Conservation (phyloP, 441 rosid species). For the Viola pubescens region DNA sequence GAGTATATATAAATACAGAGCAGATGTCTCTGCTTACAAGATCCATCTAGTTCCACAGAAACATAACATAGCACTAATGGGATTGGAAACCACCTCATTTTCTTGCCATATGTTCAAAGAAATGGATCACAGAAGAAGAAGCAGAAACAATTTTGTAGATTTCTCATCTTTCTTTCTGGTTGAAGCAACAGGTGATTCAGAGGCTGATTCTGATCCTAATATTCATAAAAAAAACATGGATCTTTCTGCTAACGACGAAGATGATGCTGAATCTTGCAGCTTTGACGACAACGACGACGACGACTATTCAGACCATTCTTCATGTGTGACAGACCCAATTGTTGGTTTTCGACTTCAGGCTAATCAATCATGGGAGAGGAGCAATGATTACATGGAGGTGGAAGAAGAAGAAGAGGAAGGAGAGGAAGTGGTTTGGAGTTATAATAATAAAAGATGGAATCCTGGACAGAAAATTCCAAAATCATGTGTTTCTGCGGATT, state of each 20-base stretch:
- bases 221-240: background rate
- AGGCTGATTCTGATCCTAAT: conserved; percentile 23
- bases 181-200: conserved; percentile 82
- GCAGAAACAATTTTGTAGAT: conserved; percentile 20
- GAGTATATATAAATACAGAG: background rate
- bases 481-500: conserved; percentile 31
- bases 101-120: background rate
- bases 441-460: conserved; percentile 20
- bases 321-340: no score
- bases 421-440: conserved; percentile 25
- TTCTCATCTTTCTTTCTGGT: conserved; percentile 44
- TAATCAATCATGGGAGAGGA: no score
- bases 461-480: conserved; percentile 15
- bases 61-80: no score
- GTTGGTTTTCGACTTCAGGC: no score
- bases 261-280: conserved; percentile 64
- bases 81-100: background rate
- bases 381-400: background rate
- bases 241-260: conserved; percentile 23
- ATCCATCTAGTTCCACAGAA: background rate
- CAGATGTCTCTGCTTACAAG: background rate
- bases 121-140: conserved; percentile 12
- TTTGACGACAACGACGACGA: conserved; percentile 23
- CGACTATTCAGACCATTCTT: background rate
- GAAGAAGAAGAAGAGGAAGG: conserved; percentile 19